Percentiles rank a stretch among this genome's conserved stretches.
Conservation (phyloP, 805 yeast genomes). For the Candida caryicola region DNA sequence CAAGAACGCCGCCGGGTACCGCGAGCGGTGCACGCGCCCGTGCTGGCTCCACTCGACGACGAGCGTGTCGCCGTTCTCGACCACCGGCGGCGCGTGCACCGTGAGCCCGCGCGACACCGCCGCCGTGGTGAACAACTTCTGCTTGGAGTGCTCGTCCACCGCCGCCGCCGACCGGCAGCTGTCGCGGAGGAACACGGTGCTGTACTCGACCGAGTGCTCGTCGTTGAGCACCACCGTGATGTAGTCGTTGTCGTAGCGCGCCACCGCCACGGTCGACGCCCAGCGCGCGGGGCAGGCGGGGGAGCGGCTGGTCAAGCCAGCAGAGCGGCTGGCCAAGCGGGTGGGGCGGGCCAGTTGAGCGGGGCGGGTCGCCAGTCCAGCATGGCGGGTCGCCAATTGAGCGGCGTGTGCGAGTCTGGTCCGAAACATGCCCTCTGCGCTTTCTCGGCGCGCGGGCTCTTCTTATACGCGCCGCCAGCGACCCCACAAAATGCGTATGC, state of each 20-base stretch:
- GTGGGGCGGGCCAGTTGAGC: too few species aligned
- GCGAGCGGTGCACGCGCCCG: constrained; percentile 24
- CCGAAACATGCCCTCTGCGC: background rate
- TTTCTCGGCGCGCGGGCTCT: too few species aligned
- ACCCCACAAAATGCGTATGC: too few species aligned
- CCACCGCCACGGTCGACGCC: constrained; percentile 10
- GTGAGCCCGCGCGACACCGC: constrained; percentile 33
- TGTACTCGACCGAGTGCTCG: constrained; percentile 34
- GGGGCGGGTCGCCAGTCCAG: too few species aligned
- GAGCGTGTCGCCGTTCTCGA: constrained; percentile 26
- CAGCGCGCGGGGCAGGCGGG: constrained; percentile 4
- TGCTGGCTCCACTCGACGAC: constrained; percentile 39
- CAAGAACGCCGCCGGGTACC: constrained; percentile 48
- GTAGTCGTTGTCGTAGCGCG: constrained; percentile 19
- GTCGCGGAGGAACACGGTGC: constrained; percentile 62
- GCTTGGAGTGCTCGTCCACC: constrained; percentile 54
- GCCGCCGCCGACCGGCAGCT: constrained; percentile 50
- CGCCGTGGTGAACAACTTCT: constrained; percentile 65
- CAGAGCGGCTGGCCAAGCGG: too few species aligned
- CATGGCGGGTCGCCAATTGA: too few species aligned
- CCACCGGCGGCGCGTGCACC: constrained; percentile 35
- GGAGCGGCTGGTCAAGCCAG: too few species aligned
- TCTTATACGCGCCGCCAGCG: too few species aligned
- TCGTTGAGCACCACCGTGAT: constrained; percentile 22
- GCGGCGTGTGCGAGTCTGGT: too few species aligned